Evolutionary conservation across 2,329 filamentous ascomycete species (phyloP), one percentile per base, ranked within the genome.

Genomic region (Madurella mycetomatis): DNA sequence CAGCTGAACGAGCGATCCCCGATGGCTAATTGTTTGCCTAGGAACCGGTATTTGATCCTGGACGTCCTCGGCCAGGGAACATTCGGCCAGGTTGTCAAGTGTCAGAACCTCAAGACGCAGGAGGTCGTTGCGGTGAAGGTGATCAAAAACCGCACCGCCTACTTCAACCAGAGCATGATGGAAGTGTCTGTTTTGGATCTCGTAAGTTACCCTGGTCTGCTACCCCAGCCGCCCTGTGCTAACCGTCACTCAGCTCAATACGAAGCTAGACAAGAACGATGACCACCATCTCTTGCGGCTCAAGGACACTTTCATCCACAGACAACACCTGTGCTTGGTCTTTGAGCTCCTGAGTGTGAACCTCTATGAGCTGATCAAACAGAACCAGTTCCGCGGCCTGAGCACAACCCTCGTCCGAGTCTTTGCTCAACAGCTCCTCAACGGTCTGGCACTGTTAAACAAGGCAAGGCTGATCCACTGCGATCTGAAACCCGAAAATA

Each of bases 81-180:
- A 0, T 99, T 99, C 69, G 94, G 94, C 8, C 94, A 99, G 74
- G 94, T 99, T 32, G 94, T 99, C 57, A 99, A 99, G 72, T 99
- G 94, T 69, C 94, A 99, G 71, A 99, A 99, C 66, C 74, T 99
- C 65, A 96, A 96, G 75, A 97, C 94, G 0, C 92, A 96, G 70
- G 94, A 99, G 73, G 94, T 99, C 40, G 94, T 99, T 43, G 94
- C 94, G 3, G 94, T 99, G 63, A 99, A 99, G 74, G 94, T 99
- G 51, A 94, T 99, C 75, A 99, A 99, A 76, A 99, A 99, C 72
- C 86, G 92, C 66, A 99, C 94, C 1, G 94, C 94, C 39, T 99
- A 99, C 72, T 99, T 99, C 77, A 99, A 99, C 69, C 94, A 99
- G 72, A 97, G 94, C 72, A 99, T 99, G 94, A 99, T 99, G 94